Evolutionary conservation across 305 asterid genomes (phyloP).

Genomic region (Fraxinus sp.): DNA sequence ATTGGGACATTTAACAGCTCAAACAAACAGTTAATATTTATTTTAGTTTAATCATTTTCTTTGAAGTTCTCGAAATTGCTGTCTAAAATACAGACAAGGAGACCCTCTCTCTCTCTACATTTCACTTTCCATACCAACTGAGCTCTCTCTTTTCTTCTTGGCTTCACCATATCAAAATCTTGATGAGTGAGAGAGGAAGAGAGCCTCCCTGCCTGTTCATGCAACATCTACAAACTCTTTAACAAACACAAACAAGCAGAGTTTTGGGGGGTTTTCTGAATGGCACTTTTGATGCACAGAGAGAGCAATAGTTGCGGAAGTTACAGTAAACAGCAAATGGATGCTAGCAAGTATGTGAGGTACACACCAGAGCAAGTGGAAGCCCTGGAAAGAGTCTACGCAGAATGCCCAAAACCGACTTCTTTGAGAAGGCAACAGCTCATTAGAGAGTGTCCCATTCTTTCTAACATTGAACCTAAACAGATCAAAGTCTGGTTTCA

Average conservation of each 20-base stretch:
- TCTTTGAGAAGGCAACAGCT: slow-evolving; percentile 92
- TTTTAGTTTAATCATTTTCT: neutral
- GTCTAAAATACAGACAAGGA: neutral
- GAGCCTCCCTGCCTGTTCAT: slow-evolving; percentile 44
- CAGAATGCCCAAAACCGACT: slow-evolving; percentile 91
- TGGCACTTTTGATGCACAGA: slow-evolving; percentile 58
- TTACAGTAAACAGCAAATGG: slow-evolving; percentile 59
- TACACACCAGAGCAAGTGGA: slow-evolving; percentile 98
- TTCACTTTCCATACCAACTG: slow-evolving; percentile 8
- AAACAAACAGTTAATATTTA: neutral
- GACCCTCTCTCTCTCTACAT: slow-evolving; percentile 23
- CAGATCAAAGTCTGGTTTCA: slow-evolving; percentile 99
- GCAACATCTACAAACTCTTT: slow-evolving; percentile 28
- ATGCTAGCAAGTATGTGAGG: slow-evolving; percentile 83
- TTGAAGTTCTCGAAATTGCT: neutral
- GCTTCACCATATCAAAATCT: slow-evolving; percentile 7
- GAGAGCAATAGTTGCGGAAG: slow-evolving; percentile 52
- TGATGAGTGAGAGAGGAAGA: slow-evolving; percentile 41
- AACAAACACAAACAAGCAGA: neutral
- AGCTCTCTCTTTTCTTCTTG: neutral
- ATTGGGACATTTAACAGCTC: neutral
- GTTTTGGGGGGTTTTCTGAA: slow-evolving; percentile 25
- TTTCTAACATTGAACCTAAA: slow-evolving; percentile 87
- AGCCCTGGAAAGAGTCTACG: slow-evolving; percentile 85
- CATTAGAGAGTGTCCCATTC: slow-evolving; percentile 82